These are phyloP conservation scores for Colletotrichum trifolii DNA, from an alignment of 2,329 filamentous ascomycete species.

Conservation along the genomic window DNA sequence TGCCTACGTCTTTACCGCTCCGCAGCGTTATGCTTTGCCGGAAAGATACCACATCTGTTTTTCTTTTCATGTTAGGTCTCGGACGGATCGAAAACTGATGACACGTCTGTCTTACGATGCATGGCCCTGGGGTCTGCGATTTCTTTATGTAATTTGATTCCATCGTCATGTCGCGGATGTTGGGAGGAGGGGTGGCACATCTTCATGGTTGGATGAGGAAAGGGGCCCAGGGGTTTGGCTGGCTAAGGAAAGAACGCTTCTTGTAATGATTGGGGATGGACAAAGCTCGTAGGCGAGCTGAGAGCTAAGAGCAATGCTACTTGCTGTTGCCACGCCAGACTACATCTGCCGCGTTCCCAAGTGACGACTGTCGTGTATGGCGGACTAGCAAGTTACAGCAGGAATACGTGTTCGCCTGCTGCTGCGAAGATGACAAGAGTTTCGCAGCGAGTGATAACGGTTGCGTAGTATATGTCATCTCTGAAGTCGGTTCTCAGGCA, in stretches of 20 bases:
- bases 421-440: no score
- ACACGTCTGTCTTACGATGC: slow-evolving; percentile 17
- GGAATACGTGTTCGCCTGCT: no score
- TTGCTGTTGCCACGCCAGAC: slow-evolving; percentile 23
- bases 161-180: slow-evolving; percentile 31
- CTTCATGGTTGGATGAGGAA: slow-evolving; percentile 14
- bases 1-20: slow-evolving; percentile 33
- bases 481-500: no score
- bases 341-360: no score
- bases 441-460: no score
- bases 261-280: slow-evolving; percentile 30
- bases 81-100: slow-evolving; percentile 3
- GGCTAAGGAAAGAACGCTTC: slow-evolving; percentile 23
- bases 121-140: slow-evolving; percentile 10
- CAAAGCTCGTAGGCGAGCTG: not conserved
- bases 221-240: not conserved
- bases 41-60: slow-evolving; percentile 36
- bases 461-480: no score
- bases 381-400: no score
- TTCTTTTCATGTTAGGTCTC: slow-evolving; percentile 17
- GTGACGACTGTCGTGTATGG: no score
- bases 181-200: slow-evolving; percentile 17
- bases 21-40: slow-evolving; percentile 34
- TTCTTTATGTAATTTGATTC: slow-evolving; percentile 20
- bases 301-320: slow-evolving; percentile 18